phyloP scores from a whole-genome alignment of 345 rosid genomes.

The Aegle marmelos region DNA sequence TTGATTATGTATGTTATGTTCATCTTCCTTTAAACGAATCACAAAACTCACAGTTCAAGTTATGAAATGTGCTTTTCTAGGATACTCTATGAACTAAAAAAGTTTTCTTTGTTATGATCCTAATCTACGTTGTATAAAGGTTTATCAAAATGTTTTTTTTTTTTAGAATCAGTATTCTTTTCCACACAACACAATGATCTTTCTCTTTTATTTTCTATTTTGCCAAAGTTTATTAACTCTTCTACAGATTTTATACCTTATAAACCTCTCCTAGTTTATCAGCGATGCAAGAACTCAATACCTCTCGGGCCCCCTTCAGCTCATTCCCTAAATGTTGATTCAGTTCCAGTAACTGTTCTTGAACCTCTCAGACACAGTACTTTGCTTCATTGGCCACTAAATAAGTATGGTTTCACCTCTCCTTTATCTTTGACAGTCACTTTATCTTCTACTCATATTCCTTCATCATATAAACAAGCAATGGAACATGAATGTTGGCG shows the following conservation, averaged over 20 bases:
- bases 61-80: not conserved
- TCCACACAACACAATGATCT: not conserved
- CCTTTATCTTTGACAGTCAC: not conserved
- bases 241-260: not conserved
- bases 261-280: not conserved
- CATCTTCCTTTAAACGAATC: not conserved
- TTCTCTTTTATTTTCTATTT: not conserved
- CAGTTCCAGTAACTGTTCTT: not conserved
- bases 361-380: not conserved
- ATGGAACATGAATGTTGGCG: not conserved
- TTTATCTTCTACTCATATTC: conserved; percentile 7
- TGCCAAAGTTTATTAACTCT: not conserved
- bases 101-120: not conserved
- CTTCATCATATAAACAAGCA: not conserved
- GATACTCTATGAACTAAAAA: not conserved
- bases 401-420: not conserved
- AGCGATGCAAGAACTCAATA: not conserved
- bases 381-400: not conserved
- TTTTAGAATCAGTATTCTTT: not conserved
- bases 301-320: not conserved
- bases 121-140: not conserved
- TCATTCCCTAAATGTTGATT: not conserved
- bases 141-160: not conserved
- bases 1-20: not conserved
- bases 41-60: not conserved